Evolutionary conservation across 257 asterid genomes (phyloP).

Genomic region (Craterostigma plantagineum): DNA sequence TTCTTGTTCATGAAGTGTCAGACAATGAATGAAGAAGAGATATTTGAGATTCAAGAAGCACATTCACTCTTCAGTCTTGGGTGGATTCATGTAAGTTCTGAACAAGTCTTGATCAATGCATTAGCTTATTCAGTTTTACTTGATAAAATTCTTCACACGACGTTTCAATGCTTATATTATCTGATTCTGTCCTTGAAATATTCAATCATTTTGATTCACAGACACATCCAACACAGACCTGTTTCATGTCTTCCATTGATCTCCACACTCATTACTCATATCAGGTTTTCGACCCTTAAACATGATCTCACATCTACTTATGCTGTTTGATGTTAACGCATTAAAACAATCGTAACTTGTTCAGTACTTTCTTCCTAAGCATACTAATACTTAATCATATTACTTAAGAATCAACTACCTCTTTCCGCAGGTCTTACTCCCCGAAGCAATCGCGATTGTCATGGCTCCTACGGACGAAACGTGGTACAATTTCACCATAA

Average conservation of each 20-base stretch:
- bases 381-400: too few species aligned
- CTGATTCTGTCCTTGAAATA: neutral
- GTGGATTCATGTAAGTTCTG: conserved; percentile 86
- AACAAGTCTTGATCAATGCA: neutral
- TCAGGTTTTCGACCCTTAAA: conserved; percentile 35
- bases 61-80: conserved; percentile 81
- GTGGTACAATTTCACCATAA: conserved; percentile 11
- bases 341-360: too few species aligned
- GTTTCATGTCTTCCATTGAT: conserved; percentile 97
- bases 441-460: conserved; percentile 90
- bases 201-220: conserved; percentile 24
- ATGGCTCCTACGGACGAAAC: conserved; percentile 87
- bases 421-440: conserved; percentile 63
- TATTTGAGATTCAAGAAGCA: conserved; percentile 68
- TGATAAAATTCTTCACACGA: too few species aligned
- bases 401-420: neutral
- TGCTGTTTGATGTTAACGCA: neutral
- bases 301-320: neutral
- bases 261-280: conserved; percentile 97
- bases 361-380: too few species aligned
- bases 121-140: neutral
- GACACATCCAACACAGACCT: conserved; percentile 97
- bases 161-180: too few species aligned
- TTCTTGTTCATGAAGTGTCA: conserved; percentile 45
- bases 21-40: conserved; percentile 89